phyloP scores from a whole-genome alignment of 805 yeast genomes.

The Hanseniaspora mollemarum region DNA sequence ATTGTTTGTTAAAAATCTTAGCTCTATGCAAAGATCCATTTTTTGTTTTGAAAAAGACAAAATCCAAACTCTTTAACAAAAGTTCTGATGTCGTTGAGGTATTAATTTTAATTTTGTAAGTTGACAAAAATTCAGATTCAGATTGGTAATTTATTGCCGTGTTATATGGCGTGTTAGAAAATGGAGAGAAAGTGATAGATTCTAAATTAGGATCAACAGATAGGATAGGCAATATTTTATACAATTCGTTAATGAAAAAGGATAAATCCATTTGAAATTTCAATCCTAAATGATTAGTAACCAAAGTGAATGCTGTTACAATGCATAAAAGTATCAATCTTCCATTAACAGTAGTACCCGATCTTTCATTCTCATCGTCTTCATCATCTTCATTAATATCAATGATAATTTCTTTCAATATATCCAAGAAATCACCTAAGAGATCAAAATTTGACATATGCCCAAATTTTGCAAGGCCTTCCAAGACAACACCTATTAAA shows the following conservation, averaged over 20 bases:
- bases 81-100: slow-evolving; percentile 83
- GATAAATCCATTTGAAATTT: slow-evolving; percentile 73
- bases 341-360: slow-evolving; percentile 38
- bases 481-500: slow-evolving; percentile 75
- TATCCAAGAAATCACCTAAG: slow-evolving; percentile 84
- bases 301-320: slow-evolving; percentile 79
- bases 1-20: slow-evolving; percentile 69
- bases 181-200: slow-evolving; percentile 23
- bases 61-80: slow-evolving; percentile 63
- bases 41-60: slow-evolving; percentile 64
- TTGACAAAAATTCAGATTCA: slow-evolving; percentile 2
- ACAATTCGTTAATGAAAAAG: slow-evolving; percentile 64
- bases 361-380: slow-evolving; percentile 18
- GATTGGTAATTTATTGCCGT: slow-evolving; percentile 23
- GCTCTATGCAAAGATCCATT: slow-evolving; percentile 60
- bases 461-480: slow-evolving; percentile 83
- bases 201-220: slow-evolving; percentile 76
- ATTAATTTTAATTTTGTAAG: slow-evolving; percentile 59
- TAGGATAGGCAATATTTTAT: slow-evolving; percentile 53
- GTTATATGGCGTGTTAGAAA: slow-evolving; percentile 66
- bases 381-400: slow-evolving; percentile 37
- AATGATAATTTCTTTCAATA: slow-evolving; percentile 65
- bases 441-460: slow-evolving; percentile 86
- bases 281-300: slow-evolving; percentile 59
- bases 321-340: slow-evolving; percentile 73